Base-by-base conservation (phyloP, 2,329 filamentous ascomycete species). In the Arthroderma sp. region DNA sequence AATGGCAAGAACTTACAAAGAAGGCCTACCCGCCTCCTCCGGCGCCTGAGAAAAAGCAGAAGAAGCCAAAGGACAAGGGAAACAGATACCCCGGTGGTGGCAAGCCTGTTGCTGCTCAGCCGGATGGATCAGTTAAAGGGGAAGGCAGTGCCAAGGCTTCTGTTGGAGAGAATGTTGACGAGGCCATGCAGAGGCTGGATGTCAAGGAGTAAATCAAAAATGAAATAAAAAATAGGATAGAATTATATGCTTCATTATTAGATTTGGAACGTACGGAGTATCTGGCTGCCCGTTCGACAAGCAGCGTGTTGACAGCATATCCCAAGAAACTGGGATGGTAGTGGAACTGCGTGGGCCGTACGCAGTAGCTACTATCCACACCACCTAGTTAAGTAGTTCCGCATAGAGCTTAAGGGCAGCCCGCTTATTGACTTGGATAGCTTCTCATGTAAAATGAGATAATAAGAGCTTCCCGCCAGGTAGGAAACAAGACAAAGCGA, bases 21-120 rank as follows among this genome's bases (percentile, higher is more conserved):
- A 84, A 86, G 69, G 93, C 91, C 31, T 98, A 97, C 79, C 93
- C 93, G 17, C 82, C 82, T 0, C 77, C 79, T 0, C 77, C 78
- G 1, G 76, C 77, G 25, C 71, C 75, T 69, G 84, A 88, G 76
- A 87, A 89, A 73, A 82, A 82, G 66, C 71, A 81, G 64, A 86
- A 87, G 77, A 88, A 88, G 74, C 77, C 78, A 60, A 93, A 91
- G 78, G 82, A 91, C 65, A 84, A 85, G 73, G 87, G 87, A 0
- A 79, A 81, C 1, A 78, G 80, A 60, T 80, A 84, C 67, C 85
- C 83, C 0, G 81, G 80, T 55, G 59, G 53, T 13, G 56, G 23
- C 1, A 56, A 54, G 31, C 17, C 37, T 25, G 39, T 58, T 9
- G 56, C 54, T 15, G 55, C 58, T 7, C 55, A 57, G 28, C 55